Evolutionary conservation across 148 eudicot genomes (phyloP), one percentile per base, ranked within the genome.

Genomic region (Chenopodium quinoa): DNA sequence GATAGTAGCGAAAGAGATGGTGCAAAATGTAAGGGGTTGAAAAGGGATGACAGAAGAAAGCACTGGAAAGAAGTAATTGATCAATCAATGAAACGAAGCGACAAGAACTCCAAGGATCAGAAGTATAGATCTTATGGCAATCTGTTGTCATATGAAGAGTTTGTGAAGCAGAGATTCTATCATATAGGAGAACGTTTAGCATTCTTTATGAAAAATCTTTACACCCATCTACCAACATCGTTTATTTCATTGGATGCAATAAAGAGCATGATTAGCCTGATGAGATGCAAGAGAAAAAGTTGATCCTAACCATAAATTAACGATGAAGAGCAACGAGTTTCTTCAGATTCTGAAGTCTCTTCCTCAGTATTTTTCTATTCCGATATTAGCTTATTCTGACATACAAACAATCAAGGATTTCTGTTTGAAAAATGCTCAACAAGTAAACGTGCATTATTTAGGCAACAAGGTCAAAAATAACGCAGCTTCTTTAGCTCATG

Each of bases 141-240:
- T 0, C 1, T 66, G 9, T 32, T 74, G 79, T 67, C 62, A 19
- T 79, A 66, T 25, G 75, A 83, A 17, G 91, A 91, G 65, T 90
- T 87, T 66, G 56, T 86, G 9, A 74, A 22, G 67, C 58, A 56
- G 23, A 81, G 80, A 71, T 87, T 88, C 2, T 75, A 73, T 37
- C 29, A 16, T 7, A 47, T 82, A 4, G 54, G 70, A 67, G 74
- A 81, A 1, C 77, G 73, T 11, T 27, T 90, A 58, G 62, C 48
- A 14, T 82, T 75, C 81, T 78, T 76, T 64, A 71, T 85, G 79
- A 68, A 46, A n/a, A 87, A 47, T 64, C 80, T 90, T 48, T 84
- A 74, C 54, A 90, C 87, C 2, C 93, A 90, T 71, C 52, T 90
- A 64, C 91, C 93, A 29, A 88, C 87, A 37, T 79, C 78, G 3